These are phyloP conservation scores for Naganishia albida DNA, from an alignment of 1,284 basidiomycete genomes.

Conservation along the genomic window DNA sequence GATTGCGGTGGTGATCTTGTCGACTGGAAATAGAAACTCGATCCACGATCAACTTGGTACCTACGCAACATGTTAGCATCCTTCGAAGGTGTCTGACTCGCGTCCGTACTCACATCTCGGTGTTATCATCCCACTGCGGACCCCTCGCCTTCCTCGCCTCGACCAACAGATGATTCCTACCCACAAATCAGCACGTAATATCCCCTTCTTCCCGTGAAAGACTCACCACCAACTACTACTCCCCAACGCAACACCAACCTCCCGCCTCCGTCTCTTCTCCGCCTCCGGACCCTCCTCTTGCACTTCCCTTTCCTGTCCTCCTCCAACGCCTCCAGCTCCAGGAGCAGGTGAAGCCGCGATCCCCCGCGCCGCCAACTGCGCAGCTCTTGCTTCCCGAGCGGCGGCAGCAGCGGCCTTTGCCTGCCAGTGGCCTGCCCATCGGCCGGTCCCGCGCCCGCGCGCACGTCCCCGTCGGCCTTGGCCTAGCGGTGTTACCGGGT, in stretches of 20 bases:
- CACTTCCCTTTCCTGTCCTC: constrained; percentile 35
- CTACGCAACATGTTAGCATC: constrained; percentile 1
- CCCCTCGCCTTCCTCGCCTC: constrained; percentile 49
- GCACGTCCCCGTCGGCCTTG: constrained; percentile 4
- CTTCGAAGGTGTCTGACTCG: background rate
- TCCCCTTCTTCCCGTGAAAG: background rate
- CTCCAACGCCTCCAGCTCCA: background rate
- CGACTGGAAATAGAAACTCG: constrained; percentile 46
- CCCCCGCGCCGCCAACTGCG: constrained; percentile 14
- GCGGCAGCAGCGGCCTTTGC: constrained; percentile 19
- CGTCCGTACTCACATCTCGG: constrained; percentile 39
- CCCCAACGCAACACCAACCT: constrained; percentile 28
- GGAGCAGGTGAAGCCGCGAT: background rate
- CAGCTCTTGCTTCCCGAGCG: background rate
- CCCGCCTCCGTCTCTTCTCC: constrained; percentile 6
- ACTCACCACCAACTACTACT: constrained; percentile 35
- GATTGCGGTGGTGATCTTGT: constrained; percentile 22
- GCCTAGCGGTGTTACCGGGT: constrained; percentile 1
- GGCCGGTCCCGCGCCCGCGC: constrained; percentile 22
- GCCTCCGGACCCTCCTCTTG: constrained; percentile 8
- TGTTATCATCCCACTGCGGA: constrained; percentile 54
- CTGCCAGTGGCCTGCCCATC: constrained; percentile 31
- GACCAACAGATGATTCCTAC: constrained; percentile 52
- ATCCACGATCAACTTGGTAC: constrained; percentile 44
- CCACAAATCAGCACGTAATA: background rate